Evolutionary conservation across 1,284 basidiomycete genomes (phyloP).

Genomic region (Pseudozyma thailandica): DNA sequence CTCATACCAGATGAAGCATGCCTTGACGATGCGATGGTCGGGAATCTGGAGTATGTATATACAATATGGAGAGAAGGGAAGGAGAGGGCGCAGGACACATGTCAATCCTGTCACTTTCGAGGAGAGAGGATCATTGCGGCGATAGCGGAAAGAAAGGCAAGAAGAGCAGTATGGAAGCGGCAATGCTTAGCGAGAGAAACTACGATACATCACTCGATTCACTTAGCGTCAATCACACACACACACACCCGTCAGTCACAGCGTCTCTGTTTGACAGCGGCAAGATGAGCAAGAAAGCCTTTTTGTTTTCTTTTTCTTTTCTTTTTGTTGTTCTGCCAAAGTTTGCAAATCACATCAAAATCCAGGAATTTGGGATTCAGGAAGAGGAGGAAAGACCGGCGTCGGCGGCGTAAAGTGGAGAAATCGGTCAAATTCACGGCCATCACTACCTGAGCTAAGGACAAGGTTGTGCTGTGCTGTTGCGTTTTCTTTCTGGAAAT

Average conservation of each 20-base stretch:
- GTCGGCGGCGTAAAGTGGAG: constrained; percentile 37
- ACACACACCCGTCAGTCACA: too few relatives aligned
- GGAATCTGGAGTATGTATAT: constrained; percentile 11
- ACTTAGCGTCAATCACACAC: not conserved
- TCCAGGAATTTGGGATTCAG: not conserved
- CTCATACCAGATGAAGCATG: constrained; percentile 14
- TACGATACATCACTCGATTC: too few relatives aligned
- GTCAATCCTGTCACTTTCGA: not conserved
- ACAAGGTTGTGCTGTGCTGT: not conserved
- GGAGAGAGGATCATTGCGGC: not conserved
- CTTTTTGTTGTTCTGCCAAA: constrained; percentile 5
- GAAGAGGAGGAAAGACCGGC: not conserved
- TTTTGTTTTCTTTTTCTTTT: not conserved
- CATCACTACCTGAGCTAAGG: not conserved
- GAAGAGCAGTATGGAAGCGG: not conserved
- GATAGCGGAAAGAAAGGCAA: constrained; percentile 11
- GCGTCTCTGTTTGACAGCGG: too few relatives aligned
- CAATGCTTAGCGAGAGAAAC: not conserved
- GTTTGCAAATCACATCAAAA: constrained; percentile 8
- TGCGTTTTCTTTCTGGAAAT: not conserved
- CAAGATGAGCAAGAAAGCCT: not conserved
- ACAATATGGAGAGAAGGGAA: constrained; percentile 2
- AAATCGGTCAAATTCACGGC: constrained; percentile 16
- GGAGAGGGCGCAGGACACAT: not conserved
- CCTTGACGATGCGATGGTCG: not conserved